Base-by-base conservation (phyloP, 495 filamentous ascomycete genomes). In the Penicillium paxilli region DNA sequence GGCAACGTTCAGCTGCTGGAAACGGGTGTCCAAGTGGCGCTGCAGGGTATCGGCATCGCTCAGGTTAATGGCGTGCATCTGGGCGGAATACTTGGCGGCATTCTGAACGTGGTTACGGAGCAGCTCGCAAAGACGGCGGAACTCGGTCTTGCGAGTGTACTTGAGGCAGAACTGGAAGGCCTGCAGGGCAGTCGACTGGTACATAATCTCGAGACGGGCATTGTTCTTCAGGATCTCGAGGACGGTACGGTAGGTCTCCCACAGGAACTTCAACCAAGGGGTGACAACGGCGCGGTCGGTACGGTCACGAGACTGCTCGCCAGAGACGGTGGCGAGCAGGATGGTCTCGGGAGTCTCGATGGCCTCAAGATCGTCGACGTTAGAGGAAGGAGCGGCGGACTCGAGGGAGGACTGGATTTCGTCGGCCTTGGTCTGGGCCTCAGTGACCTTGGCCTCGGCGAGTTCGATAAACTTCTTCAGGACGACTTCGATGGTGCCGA, bases 191-290 rank as follows among this genome's bases (percentile, higher is more conserved):
- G 95, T 98, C 68, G 87, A 89, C 82, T 98, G 94, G 75, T 98
- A 98, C 81, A 98, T 95, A 32, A 96, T 83, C 79, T 98, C 94
- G 32, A 98, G 80, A 32, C 94, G 87, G 30, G 94, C 95, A 81
- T 98, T 98, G 81, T 98, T 98, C 76, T 96, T 90, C 59, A 98
- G 81, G 66, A 98, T 98, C 64, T 98, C 94, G 60, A 98, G 82
- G 32, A 98, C 94, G 48, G 94, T 98, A 32, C 94, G 91, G 76
- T 98, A 98, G n/a, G 94, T 96, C 77, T 98, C 95, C 94, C 94
- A 98, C 52, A 98, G 81, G 68, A 98, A 98, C 77, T 98, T 98
- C 59, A 98, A 83, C 94, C 95, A 98, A 44, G 94, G 94, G 48
- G 94, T 98, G 42, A 98, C 94, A 60, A 98, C 92, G 59, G 94